Percentiles rank a stretch among this genome's conserved stretches.
Evolutionary conservation across 2,329 filamentous ascomycete genomes (phyloP).

Genomic region (Phoma herbarum): DNA sequence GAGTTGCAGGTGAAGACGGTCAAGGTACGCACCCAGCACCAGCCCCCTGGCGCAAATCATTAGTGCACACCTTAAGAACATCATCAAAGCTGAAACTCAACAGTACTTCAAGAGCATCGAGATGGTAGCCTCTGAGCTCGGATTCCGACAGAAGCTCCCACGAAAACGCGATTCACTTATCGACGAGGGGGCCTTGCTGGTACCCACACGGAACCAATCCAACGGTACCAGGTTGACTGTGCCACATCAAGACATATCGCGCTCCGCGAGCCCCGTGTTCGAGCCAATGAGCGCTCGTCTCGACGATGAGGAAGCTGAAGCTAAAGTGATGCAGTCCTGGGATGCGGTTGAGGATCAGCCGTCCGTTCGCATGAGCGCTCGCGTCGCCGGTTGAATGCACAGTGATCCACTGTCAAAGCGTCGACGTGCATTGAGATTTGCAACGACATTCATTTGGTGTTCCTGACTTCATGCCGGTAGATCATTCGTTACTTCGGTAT

Average conservation of each 20-base stretch:
- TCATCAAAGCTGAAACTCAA: constrained; percentile 20
- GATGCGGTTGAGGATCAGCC: constrained; percentile 43
- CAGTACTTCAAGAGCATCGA: constrained; percentile 62
- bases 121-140: constrained; percentile 55
- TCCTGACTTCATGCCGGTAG: neutral
- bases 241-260: constrained; percentile 42
- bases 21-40: constrained; percentile 23
- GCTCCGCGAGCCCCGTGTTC: constrained; percentile 44
- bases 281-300: constrained; percentile 49
- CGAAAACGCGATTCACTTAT: constrained; percentile 48
- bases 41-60: constrained; percentile 13
- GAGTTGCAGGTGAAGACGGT: constrained; percentile 58
- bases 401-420: neutral
- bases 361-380: constrained; percentile 44
- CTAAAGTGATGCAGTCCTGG: constrained; percentile 28
- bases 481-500: neutral
- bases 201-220: constrained; percentile 28
- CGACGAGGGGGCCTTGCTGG: constrained; percentile 36
- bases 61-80: neutral
- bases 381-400: constrained; percentile 31
- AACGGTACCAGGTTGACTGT: constrained; percentile 41
- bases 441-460: constrained; percentile 9
- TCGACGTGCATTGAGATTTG: neutral
- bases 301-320: constrained; percentile 34
- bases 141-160: constrained; percentile 56